Base-by-base conservation (phyloP, 345 rosid species). In the Carallia pectinifolia region DNA sequence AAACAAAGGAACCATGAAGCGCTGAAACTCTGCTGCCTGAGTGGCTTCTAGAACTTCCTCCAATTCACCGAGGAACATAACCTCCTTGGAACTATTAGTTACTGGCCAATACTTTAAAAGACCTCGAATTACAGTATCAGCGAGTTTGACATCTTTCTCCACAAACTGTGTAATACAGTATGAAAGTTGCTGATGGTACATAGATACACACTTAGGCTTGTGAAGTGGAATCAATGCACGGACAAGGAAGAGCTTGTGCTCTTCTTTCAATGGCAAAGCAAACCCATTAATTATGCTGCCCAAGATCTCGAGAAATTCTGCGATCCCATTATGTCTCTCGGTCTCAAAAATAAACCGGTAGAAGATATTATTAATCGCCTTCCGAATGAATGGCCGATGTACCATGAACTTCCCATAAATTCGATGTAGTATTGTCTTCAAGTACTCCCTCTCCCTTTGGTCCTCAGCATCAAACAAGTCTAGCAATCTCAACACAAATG, bases 41-140 rank as follows among this genome's bases (percentile, higher is more conserved):
- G 96, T 88, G 52, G 90, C 89, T 73, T 90, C 96, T 69, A 90
- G 79, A 58, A 90, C 91, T 71, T 90, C 93, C 82, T 90, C 96
- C 82, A 90, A 70, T 76, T 90, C 96, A 13, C 96, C 89, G 65
- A 90, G 91, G 69, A 88, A 90, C 93, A 88, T 88, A 36, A 86
- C 92, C 82, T 90, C 93, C 70, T 90, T 90, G 8, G 89, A 81
- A 78, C 93, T 86, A 76, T 90, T 88, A 18, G 89, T 90, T 36
- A 90, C 61, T 5, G 96, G 91, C 96, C 96, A 90, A 70, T 86
- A 90, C 78, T 81, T 90, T 60, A 88, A 58, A 65, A 90, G 84
- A n/a, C 93, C 90, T 66, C 90, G 84, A 70, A 90, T 82, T 52
- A 90, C 91, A 8, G 90, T 85, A 75, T 88, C 93, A 61, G 87